phyloP scores from a whole-genome alignment of 352 stramenopile species.

The Phytopythium boreale region DNA sequence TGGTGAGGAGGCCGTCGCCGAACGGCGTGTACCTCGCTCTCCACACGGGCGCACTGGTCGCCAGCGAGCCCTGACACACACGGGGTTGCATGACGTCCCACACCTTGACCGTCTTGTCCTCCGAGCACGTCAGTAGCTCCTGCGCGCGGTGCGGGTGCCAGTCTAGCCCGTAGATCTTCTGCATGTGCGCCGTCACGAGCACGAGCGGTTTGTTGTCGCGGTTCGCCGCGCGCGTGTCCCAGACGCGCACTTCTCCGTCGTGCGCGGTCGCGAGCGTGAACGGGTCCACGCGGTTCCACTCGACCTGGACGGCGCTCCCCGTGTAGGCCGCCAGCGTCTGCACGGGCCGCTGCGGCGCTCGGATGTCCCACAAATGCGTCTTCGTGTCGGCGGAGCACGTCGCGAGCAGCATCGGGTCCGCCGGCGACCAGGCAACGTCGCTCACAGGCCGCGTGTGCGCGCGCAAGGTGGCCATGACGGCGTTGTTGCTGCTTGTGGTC shows the following conservation, averaged over 20 bases:
- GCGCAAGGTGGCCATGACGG: slow-evolving; percentile 65
- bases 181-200: slow-evolving; percentile 77
- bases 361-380: slow-evolving; percentile 79
- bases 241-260: slow-evolving; percentile 75
- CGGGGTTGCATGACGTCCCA: slow-evolving; percentile 71
- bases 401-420: slow-evolving; percentile 70
- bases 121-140: slow-evolving; percentile 82
- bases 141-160: slow-evolving; percentile 77
- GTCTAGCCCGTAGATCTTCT: slow-evolving; percentile 81
- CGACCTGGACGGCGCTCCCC: slow-evolving; percentile 62
- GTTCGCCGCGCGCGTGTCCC: slow-evolving; percentile 53
- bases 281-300: slow-evolving; percentile 73
- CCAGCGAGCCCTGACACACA: slow-evolving; percentile 57
- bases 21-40: slow-evolving; percentile 76
- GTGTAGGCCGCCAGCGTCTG: slow-evolving; percentile 73
- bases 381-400: slow-evolving; percentile 77
- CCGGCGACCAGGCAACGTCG: slow-evolving; percentile 73
- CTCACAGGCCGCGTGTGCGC: slow-evolving; percentile 73
- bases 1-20: slow-evolving; percentile 78
- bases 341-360: slow-evolving; percentile 62
- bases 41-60: slow-evolving; percentile 63
- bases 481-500: slow-evolving; percentile 1
- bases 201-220: slow-evolving; percentile 49
- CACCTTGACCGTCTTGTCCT: slow-evolving; percentile 84
- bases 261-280: slow-evolving; percentile 75